Base-by-base conservation (phyloP, 306 rosid species). In the Cyclanthera cordifolia region DNA sequence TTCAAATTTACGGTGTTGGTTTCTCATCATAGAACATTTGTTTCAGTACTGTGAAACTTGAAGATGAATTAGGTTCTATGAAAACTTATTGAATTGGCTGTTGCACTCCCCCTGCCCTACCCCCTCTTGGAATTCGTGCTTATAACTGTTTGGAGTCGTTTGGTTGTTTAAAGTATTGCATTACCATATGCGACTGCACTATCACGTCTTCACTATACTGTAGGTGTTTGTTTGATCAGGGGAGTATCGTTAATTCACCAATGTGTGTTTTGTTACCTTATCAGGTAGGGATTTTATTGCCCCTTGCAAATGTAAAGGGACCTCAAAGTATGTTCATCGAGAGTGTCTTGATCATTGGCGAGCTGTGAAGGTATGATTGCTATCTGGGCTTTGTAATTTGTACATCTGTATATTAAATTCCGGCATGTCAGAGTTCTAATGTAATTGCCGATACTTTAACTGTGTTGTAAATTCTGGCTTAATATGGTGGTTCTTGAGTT, bases 301-400 rank as follows among this genome's bases (percentile, higher is more conserved):
- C 77, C 99, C 99, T 53, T 93, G 99, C 78, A 85, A 82, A 82
- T 93, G 99, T 85, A 93, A 87, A 76, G 99, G 99, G 53, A 84
- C 96, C 51, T 90, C 99, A 5, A 93, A 93, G 80, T 90, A 93
- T 75, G 96, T 93, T 41, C 99, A 93, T 79, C 80, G 99, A 56
- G 96, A 93, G 72, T 93, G 99, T 74, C 78, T 93, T 87, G 99
- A 93, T 82, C 96, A 93, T 69, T 93, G 99, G 96, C 90, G 99
- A 78, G 90, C 99, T 51, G 78, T 93, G 73, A 90, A 80, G 96
- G 99, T 90, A 73, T 34, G 68, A 41, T 9, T 59, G 27, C 67
- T 27, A 49, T 74, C 73, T 78, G 21, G 63, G 55, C 74, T 57
- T 34, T 72, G 73, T 24, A 15, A 72, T 57, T 34, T 72, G 73